These are phyloP conservation scores for Lepiota brunneoincarnata DNA, from an alignment of 768 basidiomycete genomes.

Conservation along the genomic window DNA sequence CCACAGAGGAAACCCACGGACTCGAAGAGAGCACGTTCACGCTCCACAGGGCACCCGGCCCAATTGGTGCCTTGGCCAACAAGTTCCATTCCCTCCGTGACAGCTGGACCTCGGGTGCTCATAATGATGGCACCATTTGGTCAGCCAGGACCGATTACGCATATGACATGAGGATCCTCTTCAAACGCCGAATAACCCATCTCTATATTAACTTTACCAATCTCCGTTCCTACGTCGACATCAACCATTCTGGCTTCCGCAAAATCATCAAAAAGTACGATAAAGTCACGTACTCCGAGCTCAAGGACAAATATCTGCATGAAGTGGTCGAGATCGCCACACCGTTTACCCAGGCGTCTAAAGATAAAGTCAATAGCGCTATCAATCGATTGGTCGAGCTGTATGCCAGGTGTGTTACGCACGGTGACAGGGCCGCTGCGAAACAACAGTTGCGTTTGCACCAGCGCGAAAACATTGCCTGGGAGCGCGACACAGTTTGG, in stretches of 20 bases:
- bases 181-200: conserved; percentile 85
- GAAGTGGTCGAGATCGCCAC: conserved; percentile 59
- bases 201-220: conserved; percentile 76
- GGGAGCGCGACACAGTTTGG: conserved; percentile 98
- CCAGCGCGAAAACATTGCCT: conserved; percentile 91
- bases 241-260: conserved; percentile 91
- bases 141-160: conserved; percentile 77
- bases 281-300: conserved; percentile 83
- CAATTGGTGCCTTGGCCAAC: conserved; percentile 39
- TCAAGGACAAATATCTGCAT: conserved; percentile 78
- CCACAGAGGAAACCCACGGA: conserved; percentile 31
- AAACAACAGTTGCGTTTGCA: conserved; percentile 81
- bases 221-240: conserved; percentile 82
- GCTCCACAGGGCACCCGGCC: background rate
- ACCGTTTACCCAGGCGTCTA: conserved; percentile 69
- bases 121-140: conserved; percentile 60
- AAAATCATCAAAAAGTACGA: conserved; percentile 99
- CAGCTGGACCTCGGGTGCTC: conserved; percentile 40
- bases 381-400: conserved; percentile 61
- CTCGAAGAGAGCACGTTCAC: conserved; percentile 33
- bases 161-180: conserved; percentile 77
- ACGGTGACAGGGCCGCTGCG: conserved; percentile 65
- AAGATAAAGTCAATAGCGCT: conserved; percentile 56
- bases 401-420: conserved; percentile 84
- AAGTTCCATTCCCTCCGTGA: conserved; percentile 51